Evolutionary conservation across 257 asterid genomes (phyloP).

Genomic region (Solanum clarkiae): DNA sequence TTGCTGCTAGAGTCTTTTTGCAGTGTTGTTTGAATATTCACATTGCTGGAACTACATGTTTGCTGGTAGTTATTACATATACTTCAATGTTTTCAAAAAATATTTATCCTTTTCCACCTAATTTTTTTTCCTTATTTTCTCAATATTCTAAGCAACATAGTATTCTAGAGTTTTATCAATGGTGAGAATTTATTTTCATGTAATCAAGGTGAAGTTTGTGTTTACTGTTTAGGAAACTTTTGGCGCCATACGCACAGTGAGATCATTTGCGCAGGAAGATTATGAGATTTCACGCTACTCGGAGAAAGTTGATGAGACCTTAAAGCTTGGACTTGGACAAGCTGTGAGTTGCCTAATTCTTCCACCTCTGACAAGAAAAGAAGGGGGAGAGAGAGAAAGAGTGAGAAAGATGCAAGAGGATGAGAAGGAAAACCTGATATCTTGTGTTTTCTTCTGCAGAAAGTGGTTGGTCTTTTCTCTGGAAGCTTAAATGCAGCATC

Average conservation of each 20-base stretch:
- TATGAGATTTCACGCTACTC: constrained; percentile 61
- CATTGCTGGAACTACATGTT: not conserved
- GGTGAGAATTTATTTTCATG: not conserved
- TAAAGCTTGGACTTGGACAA: constrained; percentile 72
- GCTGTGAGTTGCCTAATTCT: constrained; percentile 45
- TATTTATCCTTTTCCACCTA: not conserved
- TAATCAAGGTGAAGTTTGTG: not conserved
- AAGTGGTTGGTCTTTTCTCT: constrained; percentile 53
- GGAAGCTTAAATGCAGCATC: constrained; percentile 80
- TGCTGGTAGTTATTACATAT: not conserved
- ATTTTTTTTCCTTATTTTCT: not conserved
- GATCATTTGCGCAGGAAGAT: constrained; percentile 82
- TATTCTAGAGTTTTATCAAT: not conserved
- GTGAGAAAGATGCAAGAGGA: not conserved
- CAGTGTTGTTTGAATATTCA: not conserved
- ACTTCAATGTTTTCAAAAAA: not conserved
- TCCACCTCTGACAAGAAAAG: not conserved
- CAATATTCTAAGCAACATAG: not conserved
- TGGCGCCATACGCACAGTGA: constrained; percentile 81
- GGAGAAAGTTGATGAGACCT: constrained; percentile 76
- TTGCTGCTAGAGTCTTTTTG: not conserved
- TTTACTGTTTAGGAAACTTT: constrained; percentile 59
- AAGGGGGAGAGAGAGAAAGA: not conserved
- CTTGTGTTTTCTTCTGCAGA: constrained; percentile 30
- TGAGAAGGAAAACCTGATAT: not conserved